Evolutionary conservation across 2,329 filamentous ascomycete species (phyloP), one percentile per base, ranked within the genome.

Genomic region (Ceratocystis cacaofunesta): DNA sequence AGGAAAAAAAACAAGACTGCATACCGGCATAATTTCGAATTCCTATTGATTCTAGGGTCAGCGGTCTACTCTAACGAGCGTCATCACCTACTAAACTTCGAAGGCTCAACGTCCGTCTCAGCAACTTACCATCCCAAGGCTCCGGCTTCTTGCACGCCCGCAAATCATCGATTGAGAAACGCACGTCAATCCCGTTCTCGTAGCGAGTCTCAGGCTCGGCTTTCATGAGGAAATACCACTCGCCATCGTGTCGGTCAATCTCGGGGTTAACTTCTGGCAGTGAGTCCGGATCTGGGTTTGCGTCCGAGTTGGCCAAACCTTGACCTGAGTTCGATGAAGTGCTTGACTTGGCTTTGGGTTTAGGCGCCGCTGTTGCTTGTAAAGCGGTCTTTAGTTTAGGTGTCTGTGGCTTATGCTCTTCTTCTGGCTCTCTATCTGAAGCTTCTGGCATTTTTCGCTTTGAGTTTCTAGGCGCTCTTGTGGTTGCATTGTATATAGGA

Each of bases 91-190:
- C 36, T 12, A 41, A 41, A 4, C 12, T 41, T 15, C 36, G 12
- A 41, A 41, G 36, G 36, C 36, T 41, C 36, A 15, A 1, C 36
- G 36, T 12, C 10, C 10, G 36, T 41, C 36, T 41, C 36, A 4
- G 36, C 6, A 43, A 79, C 83, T 72, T 76, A 89, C 90, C 94
- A 75, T 95, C 88, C 94, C 94, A 99, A 0, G 89, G 86, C 72
- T 97, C 92, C 1, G 92, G 90, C 71, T 83, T 81, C 0, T 79
- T 85, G 71, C 84, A 87, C 0, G 83, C 82, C 15, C 82, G 81
- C 44, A 99, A 77, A 73, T 97, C 92, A 71, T 97, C 91, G 71
- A 99, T 96, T 0, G 91, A 95, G 76, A 97, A 99, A 70, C 85
- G 88, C 58, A 96, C 90, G 72, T 97, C 92, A 62, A 89, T 79